Evolutionary conservation across 1,284 basidiomycete species (phyloP), one percentile per base, ranked within the genome.

Genomic region (Marasmius tenuissimus): DNA sequence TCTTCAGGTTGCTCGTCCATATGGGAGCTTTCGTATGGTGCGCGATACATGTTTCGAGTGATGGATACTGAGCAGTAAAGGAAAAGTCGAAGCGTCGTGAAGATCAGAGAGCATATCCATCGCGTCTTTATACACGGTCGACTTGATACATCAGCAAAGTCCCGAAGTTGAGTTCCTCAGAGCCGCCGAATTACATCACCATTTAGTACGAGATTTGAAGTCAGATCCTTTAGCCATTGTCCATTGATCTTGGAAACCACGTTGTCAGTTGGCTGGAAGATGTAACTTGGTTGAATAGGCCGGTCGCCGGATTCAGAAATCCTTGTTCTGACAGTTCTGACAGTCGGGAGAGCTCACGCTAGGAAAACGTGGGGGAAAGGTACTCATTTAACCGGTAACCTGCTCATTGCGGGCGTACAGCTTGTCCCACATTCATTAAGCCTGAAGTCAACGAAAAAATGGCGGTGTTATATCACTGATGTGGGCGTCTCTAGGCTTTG

Each of bases 1-100:
- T 66, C 63, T 57, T 68, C 65, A 18, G 60, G 40, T 34, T 68
- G 61, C 35, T 62, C 61, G 27, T 61, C 59, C 22, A 53, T 40
- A 20, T 45, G 20, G 4, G 45, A 16, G 40, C 61, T 63, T 45
- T 57, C 57, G 42, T 40, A 63, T 54, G 57, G 63, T 37, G 35
- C 49, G 60, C 42, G 66, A 58, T 68, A 65, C 65, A 67, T 64
- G 60, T 45, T 54, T 16, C 3, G 42, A 16, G 27, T 35, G 37
- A 57, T 40, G 18, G 14, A 47, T 6, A 33, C 45, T 20, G 33
- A 57, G 47, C 22, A 40, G 50, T 42, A 22, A 48, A 18, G 47
- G 9, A 18, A 27, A 38, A 59, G 40, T 20, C 33, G n/a, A 34
- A 8, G 20, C 34, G 50, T 42, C 20, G n/a, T 52, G 16, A 18